These are phyloP conservation scores for Cryphonectria carpinicola DNA, from an alignment of 2,329 filamentous ascomycete genomes.

Conservation along the genomic window DNA sequence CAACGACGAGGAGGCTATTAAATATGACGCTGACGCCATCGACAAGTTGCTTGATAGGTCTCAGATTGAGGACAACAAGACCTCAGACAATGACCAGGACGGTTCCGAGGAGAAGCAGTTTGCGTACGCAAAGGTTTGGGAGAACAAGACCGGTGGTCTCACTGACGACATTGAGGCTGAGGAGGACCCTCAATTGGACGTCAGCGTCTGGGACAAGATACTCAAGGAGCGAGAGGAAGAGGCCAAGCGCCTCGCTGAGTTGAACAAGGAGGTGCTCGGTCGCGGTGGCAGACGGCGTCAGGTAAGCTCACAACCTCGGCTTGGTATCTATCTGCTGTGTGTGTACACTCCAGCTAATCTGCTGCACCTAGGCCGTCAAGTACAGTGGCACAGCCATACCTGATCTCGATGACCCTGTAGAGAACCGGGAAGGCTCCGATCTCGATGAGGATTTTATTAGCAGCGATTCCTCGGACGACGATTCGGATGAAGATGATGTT, in stretches of 20 bases:
- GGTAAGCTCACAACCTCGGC: constrained; percentile 40
- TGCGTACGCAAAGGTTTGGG: constrained; percentile 89
- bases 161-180: constrained; percentile 63
- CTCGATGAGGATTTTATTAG: constrained; percentile 30
- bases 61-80: constrained; percentile 72
- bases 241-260: constrained; percentile 72
- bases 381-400: constrained; percentile 21
- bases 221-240: constrained; percentile 79
- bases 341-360: constrained; percentile 11
- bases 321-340: neutral
- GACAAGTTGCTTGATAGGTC: constrained; percentile 89
- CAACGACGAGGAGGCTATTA: constrained; percentile 71
- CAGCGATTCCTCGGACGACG: constrained; percentile 23
- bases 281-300: constrained; percentile 77
- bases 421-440: constrained; percentile 21
- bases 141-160: constrained; percentile 73
- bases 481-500: constrained; percentile 20
- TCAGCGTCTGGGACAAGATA: constrained; percentile 87
- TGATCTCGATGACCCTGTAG: constrained; percentile 22
- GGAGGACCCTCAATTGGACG: constrained; percentile 60
- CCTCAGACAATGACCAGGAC: constrained; percentile 56
- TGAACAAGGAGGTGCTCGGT: constrained; percentile 75
- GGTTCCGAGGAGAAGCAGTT: constrained; percentile 76
- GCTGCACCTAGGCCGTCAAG: constrained; percentile 22
- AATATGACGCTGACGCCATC: constrained; percentile 81